Evolutionary conservation across 2,329 filamentous ascomycete genomes (phyloP).

Genomic region (Calonectria honghensis): DNA sequence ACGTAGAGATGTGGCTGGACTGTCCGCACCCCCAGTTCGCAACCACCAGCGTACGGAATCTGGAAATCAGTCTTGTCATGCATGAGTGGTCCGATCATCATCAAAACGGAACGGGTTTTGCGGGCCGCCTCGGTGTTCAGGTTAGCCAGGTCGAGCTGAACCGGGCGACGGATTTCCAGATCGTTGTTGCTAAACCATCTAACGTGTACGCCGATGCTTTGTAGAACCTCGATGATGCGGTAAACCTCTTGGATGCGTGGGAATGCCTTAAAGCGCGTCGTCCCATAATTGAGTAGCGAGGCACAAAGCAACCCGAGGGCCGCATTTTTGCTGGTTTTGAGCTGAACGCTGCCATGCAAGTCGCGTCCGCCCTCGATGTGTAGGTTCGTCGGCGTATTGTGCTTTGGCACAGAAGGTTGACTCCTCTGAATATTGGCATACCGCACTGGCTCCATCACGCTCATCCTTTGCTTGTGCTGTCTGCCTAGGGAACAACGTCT

Average conservation of each 20-base stretch:
- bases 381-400: not conserved
- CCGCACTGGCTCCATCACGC: not conserved
- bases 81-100: slow-evolving; percentile 13
- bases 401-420: not conserved
- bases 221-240: not conserved
- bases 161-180: slow-evolving; percentile 1
- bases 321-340: slow-evolving; percentile 16
- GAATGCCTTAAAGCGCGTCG: not conserved
- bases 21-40: not conserved
- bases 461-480: not conserved
- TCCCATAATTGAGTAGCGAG: not conserved
- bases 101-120: not conserved
- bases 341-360: not conserved
- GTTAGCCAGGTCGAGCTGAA: not conserved
- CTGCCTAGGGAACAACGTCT: not conserved
- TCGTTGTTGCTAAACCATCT: slow-evolving; percentile 11
- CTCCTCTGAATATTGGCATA: not conserved
- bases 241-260: slow-evolving; percentile 16
- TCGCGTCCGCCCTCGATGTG: not conserved
- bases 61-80: slow-evolving; percentile 7
- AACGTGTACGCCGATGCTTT: slow-evolving; percentile 8
- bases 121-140: not conserved
- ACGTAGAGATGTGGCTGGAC: slow-evolving; percentile 18
- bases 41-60: slow-evolving; percentile 3
- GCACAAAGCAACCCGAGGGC: not conserved